Conservation (phyloP, 2,329 filamentous ascomycete species). For the Plectosphaerella plurivora region DNA sequence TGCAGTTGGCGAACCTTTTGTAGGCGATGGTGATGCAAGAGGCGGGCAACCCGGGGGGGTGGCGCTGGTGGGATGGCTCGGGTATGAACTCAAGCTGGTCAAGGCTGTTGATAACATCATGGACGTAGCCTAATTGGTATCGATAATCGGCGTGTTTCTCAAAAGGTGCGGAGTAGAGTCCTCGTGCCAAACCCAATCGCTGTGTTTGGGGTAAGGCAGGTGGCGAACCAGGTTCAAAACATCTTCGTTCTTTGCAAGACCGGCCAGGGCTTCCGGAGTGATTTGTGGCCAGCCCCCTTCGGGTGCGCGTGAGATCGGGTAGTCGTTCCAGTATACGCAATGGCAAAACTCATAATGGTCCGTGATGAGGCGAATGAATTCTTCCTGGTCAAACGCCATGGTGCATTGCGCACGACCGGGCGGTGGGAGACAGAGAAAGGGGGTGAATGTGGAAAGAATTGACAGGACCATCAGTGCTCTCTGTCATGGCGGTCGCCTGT, state of each 20-base stretch:
- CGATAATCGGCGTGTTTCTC: background rate
- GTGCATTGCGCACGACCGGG: too few species aligned
- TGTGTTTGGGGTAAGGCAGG: constrained; percentile 8
- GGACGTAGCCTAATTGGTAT: constrained; percentile 3
- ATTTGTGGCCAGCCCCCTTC: constrained; percentile 9
- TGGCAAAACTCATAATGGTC: constrained; percentile 14
- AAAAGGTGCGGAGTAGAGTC: background rate
- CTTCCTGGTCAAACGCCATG: constrained; percentile 3
- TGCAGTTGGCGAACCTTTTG: too few species aligned
- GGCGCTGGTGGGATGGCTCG: background rate
- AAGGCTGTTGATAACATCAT: constrained; percentile 1
- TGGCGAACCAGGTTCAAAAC: constrained; percentile 11
- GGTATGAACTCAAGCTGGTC: background rate
- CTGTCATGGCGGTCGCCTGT: too few species aligned
- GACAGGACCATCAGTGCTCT: too few species aligned
- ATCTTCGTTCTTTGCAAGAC: constrained; percentile 3
- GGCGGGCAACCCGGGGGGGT: constrained; percentile 2
- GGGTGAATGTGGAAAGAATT: too few species aligned
- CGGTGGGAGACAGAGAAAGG: too few species aligned
- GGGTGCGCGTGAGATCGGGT: constrained; percentile 3
- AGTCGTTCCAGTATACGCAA: constrained; percentile 9
- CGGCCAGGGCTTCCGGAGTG: constrained; percentile 7
- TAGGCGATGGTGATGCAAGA: too few species aligned
- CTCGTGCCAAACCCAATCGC: too few species aligned
- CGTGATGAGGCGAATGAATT: constrained; percentile 12